Conservation (phyloP, 2,329 filamentous ascomycete species). For the Pseudopyricularia cyperi region DNA sequence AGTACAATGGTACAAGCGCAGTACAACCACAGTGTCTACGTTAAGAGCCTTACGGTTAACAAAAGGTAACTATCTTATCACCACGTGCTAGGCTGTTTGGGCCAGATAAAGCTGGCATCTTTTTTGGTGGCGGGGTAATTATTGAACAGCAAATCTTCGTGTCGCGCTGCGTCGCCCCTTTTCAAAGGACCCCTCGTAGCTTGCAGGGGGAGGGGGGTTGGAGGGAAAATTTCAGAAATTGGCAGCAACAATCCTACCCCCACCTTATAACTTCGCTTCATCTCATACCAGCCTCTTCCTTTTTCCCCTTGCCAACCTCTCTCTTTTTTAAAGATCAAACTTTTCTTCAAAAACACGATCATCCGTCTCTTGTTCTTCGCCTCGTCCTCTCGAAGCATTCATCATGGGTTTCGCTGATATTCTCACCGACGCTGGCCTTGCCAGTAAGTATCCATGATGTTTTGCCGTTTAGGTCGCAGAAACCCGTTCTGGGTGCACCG, state of each 20-base stretch:
- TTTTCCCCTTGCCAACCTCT: background rate
- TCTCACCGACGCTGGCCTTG: slow-evolving; percentile 14
- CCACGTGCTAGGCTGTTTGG: background rate
- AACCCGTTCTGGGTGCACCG: background rate
- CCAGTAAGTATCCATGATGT: slow-evolving; percentile 10
- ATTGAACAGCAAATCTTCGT: background rate
- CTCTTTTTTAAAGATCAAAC: background rate
- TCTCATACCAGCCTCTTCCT: background rate
- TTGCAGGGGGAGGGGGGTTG: too few species aligned
- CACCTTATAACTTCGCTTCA: slow-evolving; percentile 2
- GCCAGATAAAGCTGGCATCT: background rate
- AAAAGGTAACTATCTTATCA: background rate
- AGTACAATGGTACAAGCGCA: background rate
- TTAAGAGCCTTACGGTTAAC: background rate
- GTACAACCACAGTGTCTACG: background rate
- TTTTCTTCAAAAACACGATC: background rate
- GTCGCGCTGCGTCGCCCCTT: background rate
- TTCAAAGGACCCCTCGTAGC: background rate
- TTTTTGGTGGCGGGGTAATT: background rate
- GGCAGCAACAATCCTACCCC: background rate
- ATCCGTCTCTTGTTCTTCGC: background rate
- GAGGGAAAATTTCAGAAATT: background rate
- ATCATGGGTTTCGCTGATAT: slow-evolving; percentile 17
- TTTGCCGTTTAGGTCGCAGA: background rate
- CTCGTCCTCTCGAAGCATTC: slow-evolving; percentile 2